Conservation (phyloP, 2,329 filamentous ascomycete species). For the Monilinia fructigena region DNA sequence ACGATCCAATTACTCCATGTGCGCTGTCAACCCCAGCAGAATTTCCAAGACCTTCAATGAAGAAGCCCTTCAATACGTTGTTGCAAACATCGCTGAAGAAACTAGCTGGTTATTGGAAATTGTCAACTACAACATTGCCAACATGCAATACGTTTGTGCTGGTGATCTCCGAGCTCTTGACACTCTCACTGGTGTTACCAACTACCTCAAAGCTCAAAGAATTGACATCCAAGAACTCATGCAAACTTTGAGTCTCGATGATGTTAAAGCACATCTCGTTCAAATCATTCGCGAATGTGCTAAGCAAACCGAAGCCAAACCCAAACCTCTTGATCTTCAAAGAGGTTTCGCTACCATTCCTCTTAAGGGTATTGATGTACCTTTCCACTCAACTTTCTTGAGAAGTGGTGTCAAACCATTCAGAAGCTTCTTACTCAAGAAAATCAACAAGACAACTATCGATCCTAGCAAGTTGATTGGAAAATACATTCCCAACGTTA, state of each 20-base stretch:
- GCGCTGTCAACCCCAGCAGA: slow-evolving; percentile 95
- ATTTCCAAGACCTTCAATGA: slow-evolving; percentile 99
- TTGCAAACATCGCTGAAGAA: slow-evolving; percentile 89
- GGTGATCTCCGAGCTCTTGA: slow-evolving; percentile 70
- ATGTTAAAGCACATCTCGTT: slow-evolving; percentile 84
- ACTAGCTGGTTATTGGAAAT: slow-evolving; percentile 97
- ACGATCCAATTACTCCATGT: slow-evolving; percentile 98
- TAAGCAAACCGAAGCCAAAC: slow-evolving; percentile 84
- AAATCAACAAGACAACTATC: slow-evolving; percentile 99
- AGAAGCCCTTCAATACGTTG: slow-evolving; percentile 92
- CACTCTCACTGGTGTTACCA: slow-evolving; percentile 68
- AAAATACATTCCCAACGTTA: slow-evolving; percentile 99
- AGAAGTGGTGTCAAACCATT: slow-evolving; percentile 98
- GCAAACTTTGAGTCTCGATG: slow-evolving; percentile 80
- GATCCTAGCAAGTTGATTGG: slow-evolving; percentile 95
- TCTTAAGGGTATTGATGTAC: slow-evolving; percentile 94
- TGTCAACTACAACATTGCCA: slow-evolving; percentile 85
- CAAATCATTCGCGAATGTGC: slow-evolving; percentile 90
- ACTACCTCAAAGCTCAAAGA: slow-evolving; percentile 95
- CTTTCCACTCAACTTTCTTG: slow-evolving; percentile 98
- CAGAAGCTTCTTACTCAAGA: slow-evolving; percentile 97
- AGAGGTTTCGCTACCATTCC: slow-evolving; percentile 97
- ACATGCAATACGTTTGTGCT: slow-evolving; percentile 73
- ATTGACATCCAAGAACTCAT: slow-evolving; percentile 95
- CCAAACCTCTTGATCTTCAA: slow-evolving; percentile 82